Base-by-base conservation (phyloP, 2,329 filamentous ascomycete genomes). In the Arthroderma sp. region DNA sequence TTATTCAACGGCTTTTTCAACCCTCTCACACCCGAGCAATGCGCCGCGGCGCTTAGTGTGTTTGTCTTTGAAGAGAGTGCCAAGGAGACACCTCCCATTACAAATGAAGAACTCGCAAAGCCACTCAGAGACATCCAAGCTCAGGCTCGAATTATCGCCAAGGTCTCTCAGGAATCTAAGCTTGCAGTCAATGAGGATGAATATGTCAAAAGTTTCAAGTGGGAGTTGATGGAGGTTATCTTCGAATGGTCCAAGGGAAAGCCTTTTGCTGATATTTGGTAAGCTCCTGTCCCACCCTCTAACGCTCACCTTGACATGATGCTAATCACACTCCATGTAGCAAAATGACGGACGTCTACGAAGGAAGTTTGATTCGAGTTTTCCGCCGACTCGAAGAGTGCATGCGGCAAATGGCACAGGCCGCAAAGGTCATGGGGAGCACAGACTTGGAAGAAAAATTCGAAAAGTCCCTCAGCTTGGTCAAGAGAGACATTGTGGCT, bases 1-100 rank as follows among this genome's bases (percentile, higher is more conserved):
- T 75, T 98, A 0, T 96, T 98, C 65, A 93, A 96, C 63, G 79
- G 88, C 34, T 96, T 95, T 73, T 98, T 98, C 75, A 98, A 96
- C 61, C 88, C 95, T 59, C 70, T 96, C 37, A 80, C 80, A 0
- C 87, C 91, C 0, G 89, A 96, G 62, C 76, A 89, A 52, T 85
- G 82, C 55, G 91, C 91, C 1, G 77, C 89, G 0, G 78, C 88
- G 4, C 73, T 98, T 47, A 93, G 85, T 55, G 88, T 85, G 58
- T 96, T 98, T 67, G 91, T 98, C 52, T 95, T 96, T 54, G 93
- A 98, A 59, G 91, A 98, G 67, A 94, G 93, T 71, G 80, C 85
- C 40, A 83, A 89, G 55, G 80, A 88, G 8, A 70, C 78, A 3
- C 74, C 78, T 9, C 55, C 67, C 5, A 71, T 95, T 40, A 83